Percentiles rank a stretch among this genome's conserved stretches.
Evolutionary conservation across 805 yeast genomes (phyloP).

Genomic region (Barnettozyma botsteinii): DNA sequence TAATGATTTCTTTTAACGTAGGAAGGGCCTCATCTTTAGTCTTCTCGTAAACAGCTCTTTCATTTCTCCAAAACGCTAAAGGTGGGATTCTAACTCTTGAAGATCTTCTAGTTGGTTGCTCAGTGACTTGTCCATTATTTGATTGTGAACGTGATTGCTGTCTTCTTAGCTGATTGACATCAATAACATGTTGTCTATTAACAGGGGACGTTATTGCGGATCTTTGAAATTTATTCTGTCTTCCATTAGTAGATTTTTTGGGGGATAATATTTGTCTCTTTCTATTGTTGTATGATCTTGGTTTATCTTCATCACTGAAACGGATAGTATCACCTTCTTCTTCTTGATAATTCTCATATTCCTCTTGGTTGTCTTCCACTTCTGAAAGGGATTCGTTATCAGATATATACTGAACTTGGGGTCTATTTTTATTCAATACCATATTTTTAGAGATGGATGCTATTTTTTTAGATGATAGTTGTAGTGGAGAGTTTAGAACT

Average conservation of each 20-base stretch:
- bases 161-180: conserved; percentile 3
- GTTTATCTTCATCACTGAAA: no score
- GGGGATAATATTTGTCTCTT: no score
- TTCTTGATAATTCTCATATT: conserved; percentile 3
- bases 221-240: conserved; percentile 7
- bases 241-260: no score
- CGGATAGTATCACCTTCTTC: neutral
- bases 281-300: no score
- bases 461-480: conserved; percentile 7
- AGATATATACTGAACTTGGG: no score
- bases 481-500: conserved; percentile 8
- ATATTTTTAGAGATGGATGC: conserved; percentile 9
- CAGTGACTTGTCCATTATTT: neutral
- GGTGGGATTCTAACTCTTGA: conserved; percentile 63
- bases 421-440: conserved; percentile 5
- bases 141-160: conserved; percentile 11
- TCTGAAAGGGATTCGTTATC: neutral
- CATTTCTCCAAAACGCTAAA: conserved; percentile 81
- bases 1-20: conserved; percentile 53
- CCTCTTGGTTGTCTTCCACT: neutral
- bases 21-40: conserved; percentile 38
- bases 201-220: conserved; percentile 1
- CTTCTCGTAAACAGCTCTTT: conserved; percentile 56
- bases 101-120: conserved; percentile 50
- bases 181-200: conserved; percentile 9